phyloP scores from a whole-genome alignment of 345 rosid species.

The Eucalyptus regnans region DNA sequence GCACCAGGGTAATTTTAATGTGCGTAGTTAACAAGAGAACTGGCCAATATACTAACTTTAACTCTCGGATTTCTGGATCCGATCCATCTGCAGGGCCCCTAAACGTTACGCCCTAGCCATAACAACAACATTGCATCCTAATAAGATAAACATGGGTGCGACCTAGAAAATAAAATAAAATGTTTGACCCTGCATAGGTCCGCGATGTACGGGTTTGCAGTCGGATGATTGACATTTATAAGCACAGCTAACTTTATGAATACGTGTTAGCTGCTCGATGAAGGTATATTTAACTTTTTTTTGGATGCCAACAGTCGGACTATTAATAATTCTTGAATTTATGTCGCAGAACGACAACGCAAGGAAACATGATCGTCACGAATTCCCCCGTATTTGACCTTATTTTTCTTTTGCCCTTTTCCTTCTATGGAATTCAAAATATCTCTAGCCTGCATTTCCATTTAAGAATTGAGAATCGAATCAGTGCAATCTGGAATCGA shows the following conservation, averaged over 20 bases:
- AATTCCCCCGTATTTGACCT: background rate
- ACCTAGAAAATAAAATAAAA: background rate
- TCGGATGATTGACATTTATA: background rate
- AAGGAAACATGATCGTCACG: background rate
- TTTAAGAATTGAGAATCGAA: fast-evolving
- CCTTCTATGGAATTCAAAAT: background rate
- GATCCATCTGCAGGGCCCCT: background rate
- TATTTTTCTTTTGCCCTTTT: background rate
- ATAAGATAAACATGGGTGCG: background rate
- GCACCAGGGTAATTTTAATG: background rate
- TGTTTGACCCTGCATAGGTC: background rate
- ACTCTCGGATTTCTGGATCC: background rate
- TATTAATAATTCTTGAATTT: background rate
- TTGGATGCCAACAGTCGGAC: background rate
- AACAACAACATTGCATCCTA: background rate
- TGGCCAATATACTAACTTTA: background rate
- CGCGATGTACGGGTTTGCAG: background rate
- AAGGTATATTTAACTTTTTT: background rate
- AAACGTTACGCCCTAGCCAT: background rate
- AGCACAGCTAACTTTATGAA: background rate
- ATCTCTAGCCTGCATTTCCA: too few species aligned
- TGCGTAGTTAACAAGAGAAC: background rate
- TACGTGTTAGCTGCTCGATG: background rate
- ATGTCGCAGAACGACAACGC: background rate
- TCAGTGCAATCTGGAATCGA: fast-evolving